Base-by-base conservation (phyloP, 352 stramenopile genomes). In the Pilasporangium apinafurcum region DNA sequence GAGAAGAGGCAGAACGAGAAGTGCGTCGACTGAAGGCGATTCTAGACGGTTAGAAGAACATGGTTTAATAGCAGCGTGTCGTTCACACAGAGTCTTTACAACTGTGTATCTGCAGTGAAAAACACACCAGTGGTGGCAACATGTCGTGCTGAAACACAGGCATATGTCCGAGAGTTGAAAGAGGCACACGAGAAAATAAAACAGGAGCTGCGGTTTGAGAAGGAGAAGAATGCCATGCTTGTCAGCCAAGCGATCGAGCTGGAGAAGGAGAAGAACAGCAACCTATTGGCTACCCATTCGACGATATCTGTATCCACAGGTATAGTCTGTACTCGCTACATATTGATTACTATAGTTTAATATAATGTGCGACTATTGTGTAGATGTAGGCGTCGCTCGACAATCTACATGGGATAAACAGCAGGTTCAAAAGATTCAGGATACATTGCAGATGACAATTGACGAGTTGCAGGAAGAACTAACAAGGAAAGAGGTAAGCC, bases 391-490 rank as follows among this genome's bases (percentile, higher is more conserved):
- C 17, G 32, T 33, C 24, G 49, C 45, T 8, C 51, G 44, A 5
- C 63, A 74, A 8, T 43, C 53, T 14, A 51, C 65, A 9, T 92
- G 76, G 79, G 80, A 86, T 60, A 74, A 78, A 21, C 69, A 92
- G 43, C 77, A 90, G 37, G 45, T 66, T 4, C 49, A 65, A 2
- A 87, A 86, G 41, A 90, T 92, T 38, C 70, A 90, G 18, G 48
- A 65, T 9, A 90, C 80, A 9, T 45, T 92, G 16, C 68, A 68
- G 32, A 62, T 67, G 31, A 90, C 80, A 1, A 86, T 92, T 22
- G 59, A 83, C 9, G 80, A 92, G 39, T 68, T 92, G 2, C 75
- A 92, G 39, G 70, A 90, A n/a, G 80, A 90, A 24, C 53, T 92
- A 6, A 65, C 48, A 1, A 59, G 59, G 24, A 88, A 87, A 59